Evolutionary conservation across 2,329 filamentous ascomycete species (phyloP), one percentile per base, ranked within the genome.

Genomic region (Sporothrix phasma): DNA sequence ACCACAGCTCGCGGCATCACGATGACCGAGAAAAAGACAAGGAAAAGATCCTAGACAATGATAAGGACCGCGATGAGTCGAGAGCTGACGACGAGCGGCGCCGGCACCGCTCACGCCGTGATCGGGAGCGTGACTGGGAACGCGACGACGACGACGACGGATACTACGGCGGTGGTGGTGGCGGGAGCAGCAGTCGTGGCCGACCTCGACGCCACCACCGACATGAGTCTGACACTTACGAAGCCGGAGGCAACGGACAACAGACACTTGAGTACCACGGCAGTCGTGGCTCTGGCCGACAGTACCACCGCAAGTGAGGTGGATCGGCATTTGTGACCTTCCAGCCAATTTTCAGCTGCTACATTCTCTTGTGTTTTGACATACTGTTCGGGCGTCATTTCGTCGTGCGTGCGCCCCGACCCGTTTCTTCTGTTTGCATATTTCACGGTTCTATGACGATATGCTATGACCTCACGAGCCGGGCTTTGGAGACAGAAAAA

Each of bases 111-210:
- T 46, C 47, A 4, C 60, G 47, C 15, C 58, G 54, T 7, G 66
- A 67, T 11, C 53, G 64, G 2, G 66, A 64, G 13, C 60, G 56
- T 8, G 66, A 67, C 11, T 68, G 70, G 19, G 71, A 73, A 5
- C 70, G 71, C 8, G 71, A 72, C 26, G 70, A 71, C 8, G 69
- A 73, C 19, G 54, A 64, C 17, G 56, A 61, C 19, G 22, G 46
- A 22, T 41, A 58, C 31, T 51, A 39, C 43, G 62, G 17, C 43
- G 62, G 56, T 72, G 74, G 68, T 71, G 75, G 41, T 11, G 59
- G 64, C 24, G n/a, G 41, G 29, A 43, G 22, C 56, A 24, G 29
- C 47, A 49, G 47, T 22, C n/a, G 53, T 34, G 68, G 67, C 60
- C 63, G 71, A 19, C 63, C 53, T 1, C 60, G 39, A 3, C 60